Conservation (phyloP, 1,284 basidiomycete species). For the Malassezia globosa region DNA sequence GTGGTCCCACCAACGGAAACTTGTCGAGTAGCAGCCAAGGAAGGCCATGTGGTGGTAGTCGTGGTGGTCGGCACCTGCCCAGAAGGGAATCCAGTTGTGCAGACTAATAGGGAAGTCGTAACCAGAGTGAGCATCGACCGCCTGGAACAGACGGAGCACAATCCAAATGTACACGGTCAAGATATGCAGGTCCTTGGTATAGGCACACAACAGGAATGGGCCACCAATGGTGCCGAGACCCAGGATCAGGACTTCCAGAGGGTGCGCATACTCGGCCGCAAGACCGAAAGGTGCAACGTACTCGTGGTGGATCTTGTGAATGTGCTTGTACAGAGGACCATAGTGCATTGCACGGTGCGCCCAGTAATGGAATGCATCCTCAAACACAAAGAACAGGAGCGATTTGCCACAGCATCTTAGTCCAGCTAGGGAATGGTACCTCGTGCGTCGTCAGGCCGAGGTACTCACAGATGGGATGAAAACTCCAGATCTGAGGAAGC, state of each 20-base stretch:
- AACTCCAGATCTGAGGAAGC: slow-evolving; percentile 86
- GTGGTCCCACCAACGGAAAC: slow-evolving; percentile 46
- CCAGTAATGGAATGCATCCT: slow-evolving; percentile 72
- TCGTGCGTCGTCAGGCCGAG: slow-evolving; percentile 85
- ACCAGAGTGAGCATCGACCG: slow-evolving; percentile 90
- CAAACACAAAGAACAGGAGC: slow-evolving; percentile 88
- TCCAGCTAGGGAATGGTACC: slow-evolving; percentile 66
- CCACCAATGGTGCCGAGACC: slow-evolving; percentile 73
- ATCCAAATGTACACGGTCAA: slow-evolving; percentile 91
- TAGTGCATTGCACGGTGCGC: slow-evolving; percentile 85
- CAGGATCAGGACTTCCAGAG: slow-evolving; percentile 82
- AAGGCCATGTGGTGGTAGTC: slow-evolving; percentile 50
- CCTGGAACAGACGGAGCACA: slow-evolving; percentile 84
- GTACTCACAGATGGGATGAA: slow-evolving; percentile 82
- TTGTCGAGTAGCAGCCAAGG: slow-evolving; percentile 41
- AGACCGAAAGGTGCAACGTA: slow-evolving; percentile 94
- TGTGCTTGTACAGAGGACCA: slow-evolving; percentile 84
- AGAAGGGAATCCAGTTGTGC: slow-evolving; percentile 85
- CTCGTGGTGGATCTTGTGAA: slow-evolving; percentile 90
- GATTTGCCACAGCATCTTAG: slow-evolving; percentile 58
- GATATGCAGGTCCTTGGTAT: slow-evolving; percentile 58
- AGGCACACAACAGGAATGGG: slow-evolving; percentile 71
- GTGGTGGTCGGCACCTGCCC: slow-evolving; percentile 97
- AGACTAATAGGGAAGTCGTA: slow-evolving; percentile 70
- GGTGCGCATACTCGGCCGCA: slow-evolving; percentile 93